Evolutionary conservation across 2,329 filamentous ascomycete species (phyloP).

Genomic region (Sporothrix pseudoabietina): DNA sequence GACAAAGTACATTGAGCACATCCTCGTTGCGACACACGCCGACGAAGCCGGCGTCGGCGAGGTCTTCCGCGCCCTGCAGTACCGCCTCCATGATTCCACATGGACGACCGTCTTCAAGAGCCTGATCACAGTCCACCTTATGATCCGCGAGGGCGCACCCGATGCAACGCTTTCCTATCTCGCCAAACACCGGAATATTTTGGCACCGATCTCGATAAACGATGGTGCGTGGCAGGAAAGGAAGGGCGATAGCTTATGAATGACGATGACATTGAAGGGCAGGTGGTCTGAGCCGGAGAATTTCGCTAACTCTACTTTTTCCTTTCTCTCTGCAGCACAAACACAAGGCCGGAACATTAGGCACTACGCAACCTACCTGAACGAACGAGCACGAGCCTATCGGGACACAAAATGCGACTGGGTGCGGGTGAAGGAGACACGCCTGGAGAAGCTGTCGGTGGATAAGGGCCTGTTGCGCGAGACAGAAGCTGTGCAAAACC

Average conservation of each 20-base stretch:
- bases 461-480: conserved; percentile 92
- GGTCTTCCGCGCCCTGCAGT: conserved; percentile 88
- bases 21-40: conserved; percentile 90
- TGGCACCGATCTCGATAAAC: conserved; percentile 88
- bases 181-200: conserved; percentile 75
- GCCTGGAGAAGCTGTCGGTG: conserved; percentile 81
- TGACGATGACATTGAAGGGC: not conserved
- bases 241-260: conserved; percentile 39
- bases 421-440: conserved; percentile 78
- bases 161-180: conserved; percentile 87
- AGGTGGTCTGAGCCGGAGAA: not conserved
- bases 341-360: conserved; percentile 93
- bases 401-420: conserved; percentile 86
- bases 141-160: conserved; percentile 92
- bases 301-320: not conserved
- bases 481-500: conserved; percentile 85
- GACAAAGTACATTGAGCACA: conserved; percentile 99
- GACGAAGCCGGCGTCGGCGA: conserved; percentile 94
- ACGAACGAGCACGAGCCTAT: conserved; percentile 78
- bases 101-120: conserved; percentile 99
- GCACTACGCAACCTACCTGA: conserved; percentile 84
- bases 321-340: conserved; percentile 64
- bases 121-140: conserved; percentile 91
- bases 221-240: conserved; percentile 66
- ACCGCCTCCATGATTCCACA: conserved; percentile 88